A percentile compares a stretch with the other conserved stretches of the same genome.
Evolutionary conservation across 1,139 yeast genomes (phyloP).

Genomic region (Hansenula sp.): DNA sequence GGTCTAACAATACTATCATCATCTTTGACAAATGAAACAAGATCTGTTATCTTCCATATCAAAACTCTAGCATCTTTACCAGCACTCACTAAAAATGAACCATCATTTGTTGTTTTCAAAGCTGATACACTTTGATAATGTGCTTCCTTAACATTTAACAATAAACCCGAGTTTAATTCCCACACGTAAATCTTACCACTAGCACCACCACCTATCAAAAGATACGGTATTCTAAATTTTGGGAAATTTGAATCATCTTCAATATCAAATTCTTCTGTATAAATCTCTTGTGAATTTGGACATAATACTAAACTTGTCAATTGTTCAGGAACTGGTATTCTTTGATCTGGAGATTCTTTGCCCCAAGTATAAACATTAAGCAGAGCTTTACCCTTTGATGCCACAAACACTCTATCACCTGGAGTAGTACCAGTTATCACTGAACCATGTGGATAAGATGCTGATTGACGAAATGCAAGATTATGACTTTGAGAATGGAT

Average conservation of each 20-base stretch:
- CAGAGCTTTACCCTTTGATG: conserved; percentile 66
- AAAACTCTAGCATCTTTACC: conserved; percentile 78
- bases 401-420: conserved; percentile 48
- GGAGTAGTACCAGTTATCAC: conserved; percentile 38
- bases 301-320: conserved; percentile 53
- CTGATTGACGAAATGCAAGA: conserved; percentile 52
- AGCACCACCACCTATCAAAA: conserved; percentile 67
- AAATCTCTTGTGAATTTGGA: conserved; percentile 28
- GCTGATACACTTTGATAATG: conserved; percentile 77
- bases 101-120: conserved; percentile 58
- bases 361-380: conserved; percentile 71
- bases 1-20: conserved; percentile 37
- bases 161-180: conserved; percentile 78
- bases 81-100: conserved; percentile 67
- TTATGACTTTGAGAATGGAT: conserved; percentile 45
- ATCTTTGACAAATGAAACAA: conserved; percentile 36
- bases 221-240: conserved; percentile 53
- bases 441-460: conserved; percentile 35
- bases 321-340: conserved; percentile 82
- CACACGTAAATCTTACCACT: conserved; percentile 78
- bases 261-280: conserved; percentile 7
- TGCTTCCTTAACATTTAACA: conserved; percentile 69
- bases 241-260: conserved; percentile 19
- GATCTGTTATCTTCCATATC: conserved; percentile 68
- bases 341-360: conserved; percentile 79